Conservation (phyloP, 78 protist species). For the Acrasis kona region DNA sequence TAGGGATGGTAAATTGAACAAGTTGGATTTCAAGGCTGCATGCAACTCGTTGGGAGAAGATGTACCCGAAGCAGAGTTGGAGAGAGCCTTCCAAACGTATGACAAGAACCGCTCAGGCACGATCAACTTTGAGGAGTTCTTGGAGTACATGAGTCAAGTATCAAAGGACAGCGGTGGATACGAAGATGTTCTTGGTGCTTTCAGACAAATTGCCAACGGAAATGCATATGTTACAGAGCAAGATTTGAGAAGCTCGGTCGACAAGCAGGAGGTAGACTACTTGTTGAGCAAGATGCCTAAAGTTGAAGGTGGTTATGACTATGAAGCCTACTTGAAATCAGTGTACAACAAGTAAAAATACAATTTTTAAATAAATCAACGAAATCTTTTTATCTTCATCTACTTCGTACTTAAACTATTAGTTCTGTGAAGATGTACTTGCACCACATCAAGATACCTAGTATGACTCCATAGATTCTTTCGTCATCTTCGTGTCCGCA, state of each 20-base stretch:
- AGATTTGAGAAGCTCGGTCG: background rate
- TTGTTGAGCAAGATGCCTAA: background rate
- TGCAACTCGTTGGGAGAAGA: background rate
- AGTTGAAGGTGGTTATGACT: background rate
- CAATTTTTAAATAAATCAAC: too few species aligned
- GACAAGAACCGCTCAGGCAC: background rate
- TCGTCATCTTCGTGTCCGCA: too few species aligned
- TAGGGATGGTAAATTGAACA: background rate
- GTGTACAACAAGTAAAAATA: background rate
- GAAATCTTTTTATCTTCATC: too few species aligned
- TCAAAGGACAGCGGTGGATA: background rate
- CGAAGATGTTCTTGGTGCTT: constrained; percentile 3
- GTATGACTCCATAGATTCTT: too few species aligned
- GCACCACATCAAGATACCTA: too few species aligned
- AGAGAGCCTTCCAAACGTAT: background rate
- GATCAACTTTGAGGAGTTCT: background rate
- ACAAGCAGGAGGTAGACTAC: background rate
- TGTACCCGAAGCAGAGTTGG: background rate
- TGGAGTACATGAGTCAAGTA: background rate
- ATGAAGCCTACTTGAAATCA: background rate
- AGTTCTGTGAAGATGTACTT: too few species aligned
- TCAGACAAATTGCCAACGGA: background rate
- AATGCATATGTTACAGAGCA: background rate
- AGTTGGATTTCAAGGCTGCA: background rate
- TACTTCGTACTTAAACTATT: too few species aligned